Conservation (phyloP, 257 asterid species). For the Capsicum chinense region DNA sequence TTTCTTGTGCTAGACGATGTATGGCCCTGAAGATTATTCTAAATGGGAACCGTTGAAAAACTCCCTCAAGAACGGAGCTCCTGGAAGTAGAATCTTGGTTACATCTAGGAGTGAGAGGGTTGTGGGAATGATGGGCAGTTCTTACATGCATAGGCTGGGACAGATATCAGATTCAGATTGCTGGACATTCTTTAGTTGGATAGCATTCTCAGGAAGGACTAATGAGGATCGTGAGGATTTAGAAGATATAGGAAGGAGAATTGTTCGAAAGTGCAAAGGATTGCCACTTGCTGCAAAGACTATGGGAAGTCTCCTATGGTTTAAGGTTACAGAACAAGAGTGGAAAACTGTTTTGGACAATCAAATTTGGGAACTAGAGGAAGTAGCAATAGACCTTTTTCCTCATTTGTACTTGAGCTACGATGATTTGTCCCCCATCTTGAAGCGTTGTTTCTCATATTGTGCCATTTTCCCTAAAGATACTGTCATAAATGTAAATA, state of each 20-base stretch:
- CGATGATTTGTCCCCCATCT: slow-evolving; percentile 34
- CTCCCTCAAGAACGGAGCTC: slow-evolving; percentile 32
- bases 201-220: slow-evolving; percentile 35
- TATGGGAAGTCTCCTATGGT: slow-evolving; percentile 44
- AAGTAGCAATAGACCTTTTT: slow-evolving; percentile 33
- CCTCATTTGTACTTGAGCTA: slow-evolving; percentile 43
- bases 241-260: slow-evolving; percentile 34
- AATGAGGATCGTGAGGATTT: slow-evolving; percentile 26
- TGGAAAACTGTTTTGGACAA: slow-evolving; percentile 43
- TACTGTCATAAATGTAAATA: slow-evolving; percentile 40
- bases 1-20: slow-evolving; percentile 48
- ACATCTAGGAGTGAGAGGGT: slow-evolving; percentile 46
- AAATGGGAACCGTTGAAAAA: slow-evolving; percentile 38
- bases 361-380: slow-evolving; percentile 38
- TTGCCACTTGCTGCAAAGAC: slow-evolving; percentile 51
- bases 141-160: slow-evolving; percentile 29
- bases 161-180: slow-evolving; percentile 39
- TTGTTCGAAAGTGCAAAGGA: slow-evolving; percentile 50
- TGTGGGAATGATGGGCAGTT: slow-evolving; percentile 39
- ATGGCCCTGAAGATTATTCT: slow-evolving; percentile 30
- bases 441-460: slow-evolving; percentile 50
- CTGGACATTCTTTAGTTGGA: slow-evolving; percentile 41
- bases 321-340: slow-evolving; percentile 36
- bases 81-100: slow-evolving; percentile 43
- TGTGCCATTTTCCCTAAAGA: slow-evolving; percentile 49